These are phyloP conservation scores for Macrocystidia cucumis DNA, from an alignment of 1,284 basidiomycete species.

Conservation along the genomic window DNA sequence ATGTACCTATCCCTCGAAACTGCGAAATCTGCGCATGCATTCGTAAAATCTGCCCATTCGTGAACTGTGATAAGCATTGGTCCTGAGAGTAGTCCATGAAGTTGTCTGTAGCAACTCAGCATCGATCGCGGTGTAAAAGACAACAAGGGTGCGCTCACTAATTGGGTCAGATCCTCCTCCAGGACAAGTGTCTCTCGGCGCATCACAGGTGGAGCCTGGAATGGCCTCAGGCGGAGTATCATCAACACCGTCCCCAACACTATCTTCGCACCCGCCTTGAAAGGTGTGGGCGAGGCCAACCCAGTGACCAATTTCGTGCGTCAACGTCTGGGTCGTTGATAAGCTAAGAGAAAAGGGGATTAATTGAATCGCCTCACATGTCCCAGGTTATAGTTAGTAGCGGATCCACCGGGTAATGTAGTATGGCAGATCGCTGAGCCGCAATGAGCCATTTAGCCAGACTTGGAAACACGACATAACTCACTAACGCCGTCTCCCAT, in stretches of 20 bases:
- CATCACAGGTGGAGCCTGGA: slow-evolving; percentile 23
- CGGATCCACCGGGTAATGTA: slow-evolving; percentile 31
- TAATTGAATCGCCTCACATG: neutral
- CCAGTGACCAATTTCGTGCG: slow-evolving; percentile 34
- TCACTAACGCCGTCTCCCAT: slow-evolving; percentile 31
- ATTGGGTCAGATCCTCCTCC: slow-evolving; percentile 22
- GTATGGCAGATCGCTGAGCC: slow-evolving; percentile 28
- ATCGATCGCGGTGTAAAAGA: slow-evolving; percentile 6
- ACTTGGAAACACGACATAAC: too few relatives aligned
- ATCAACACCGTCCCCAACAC: slow-evolving; percentile 27
- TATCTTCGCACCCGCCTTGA: slow-evolving; percentile 29
- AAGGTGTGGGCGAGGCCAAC: slow-evolving; percentile 33
- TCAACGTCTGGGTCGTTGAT: slow-evolving; percentile 18
- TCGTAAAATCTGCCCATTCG: slow-evolving; percentile 13
- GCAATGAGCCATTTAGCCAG: too few relatives aligned
- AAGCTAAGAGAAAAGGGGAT: neutral
- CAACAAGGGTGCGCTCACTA: slow-evolving; percentile 15
- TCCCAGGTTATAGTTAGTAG: slow-evolving; percentile 27
- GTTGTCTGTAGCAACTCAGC: slow-evolving; percentile 12
- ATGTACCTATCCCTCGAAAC: slow-evolving; percentile 6
- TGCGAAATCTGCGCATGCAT: slow-evolving; percentile 8
- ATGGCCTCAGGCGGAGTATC: slow-evolving; percentile 29
- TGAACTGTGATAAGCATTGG: slow-evolving; percentile 23
- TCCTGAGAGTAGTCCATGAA: slow-evolving; percentile 21
- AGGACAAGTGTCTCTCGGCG: slow-evolving; percentile 25